Conservation (phyloP, 257 asterid genomes). For the Penstemon barbatus region DNA sequence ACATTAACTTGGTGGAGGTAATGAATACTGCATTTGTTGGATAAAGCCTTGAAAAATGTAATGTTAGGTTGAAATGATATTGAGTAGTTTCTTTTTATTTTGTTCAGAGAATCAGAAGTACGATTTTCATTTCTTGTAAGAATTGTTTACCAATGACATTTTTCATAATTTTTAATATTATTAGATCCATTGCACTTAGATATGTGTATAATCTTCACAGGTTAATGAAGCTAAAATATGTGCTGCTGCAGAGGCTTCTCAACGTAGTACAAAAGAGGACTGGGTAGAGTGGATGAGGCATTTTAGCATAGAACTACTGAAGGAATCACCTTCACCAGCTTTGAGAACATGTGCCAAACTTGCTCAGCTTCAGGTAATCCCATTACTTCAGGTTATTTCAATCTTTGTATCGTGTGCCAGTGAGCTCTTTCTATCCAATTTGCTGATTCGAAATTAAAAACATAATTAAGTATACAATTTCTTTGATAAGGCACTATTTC, state of each 20-base stretch:
- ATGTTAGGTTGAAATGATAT: too few relatives aligned
- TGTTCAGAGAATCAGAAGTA: conserved; percentile 12
- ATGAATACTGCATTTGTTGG: too few relatives aligned
- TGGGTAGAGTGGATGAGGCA: conserved; percentile 99
- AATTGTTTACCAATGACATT: not conserved
- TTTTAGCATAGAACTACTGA: conserved; percentile 94
- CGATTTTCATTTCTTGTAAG: not conserved
- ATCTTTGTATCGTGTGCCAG: conserved; percentile 18
- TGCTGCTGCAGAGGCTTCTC: conserved; percentile 98
- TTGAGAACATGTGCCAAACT: conserved; percentile 93
- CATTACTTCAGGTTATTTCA: conserved; percentile 13
- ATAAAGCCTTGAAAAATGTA: too few relatives aligned
- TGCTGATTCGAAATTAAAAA: not conserved
- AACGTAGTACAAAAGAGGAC: conserved; percentile 97
- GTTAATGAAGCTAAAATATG: conserved; percentile 86
- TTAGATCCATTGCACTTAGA: conserved; percentile 7
- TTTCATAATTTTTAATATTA: not conserved
- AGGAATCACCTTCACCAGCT: conserved; percentile 98
- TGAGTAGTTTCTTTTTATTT: not conserved
- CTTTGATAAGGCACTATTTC: conserved; percentile 28
- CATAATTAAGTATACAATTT: conserved; percentile 18
- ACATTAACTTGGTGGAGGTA: too few relatives aligned
- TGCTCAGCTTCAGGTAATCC: conserved; percentile 88
- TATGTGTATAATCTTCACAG: conserved; percentile 37
- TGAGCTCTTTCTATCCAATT: not conserved